Base-by-base conservation (phyloP, 2,329 filamentous ascomycete species). In the Penicillium sp. region DNA sequence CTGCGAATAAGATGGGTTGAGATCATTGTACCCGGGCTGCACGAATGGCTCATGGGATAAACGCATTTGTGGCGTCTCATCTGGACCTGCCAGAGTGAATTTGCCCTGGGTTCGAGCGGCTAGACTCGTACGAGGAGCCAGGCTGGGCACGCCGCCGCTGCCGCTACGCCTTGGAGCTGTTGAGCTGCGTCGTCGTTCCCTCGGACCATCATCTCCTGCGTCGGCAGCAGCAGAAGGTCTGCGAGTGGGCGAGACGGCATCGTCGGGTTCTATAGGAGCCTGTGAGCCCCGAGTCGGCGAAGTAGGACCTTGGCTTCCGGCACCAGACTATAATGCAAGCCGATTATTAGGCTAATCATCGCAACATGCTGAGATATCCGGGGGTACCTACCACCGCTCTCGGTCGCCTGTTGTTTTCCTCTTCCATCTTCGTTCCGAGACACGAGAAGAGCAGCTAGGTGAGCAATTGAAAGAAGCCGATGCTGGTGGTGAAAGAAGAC, bases 1-100 rank as follows among this genome's bases (percentile, higher is more conserved):
- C 37, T 75, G 70, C 20, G 74, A 73, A 41, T 76, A 76, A 18
- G 71, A 67, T 2, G 74, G 74, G 35, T 77, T 77, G 3, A 77
- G 59, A 8, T 72, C 63, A 8, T 64, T 61, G 44, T 77, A 76
- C 2, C 71, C 71, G n/a, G 72, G 71, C 25, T 74, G 69, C n/a
- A 76, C 66, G 26, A 69, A 70, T 1, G 68, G 64, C 38, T 69
- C 63, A 23, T 71, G 67, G 2, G 61, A 51, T 29, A 48, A 36
- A 1, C 50, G 48, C 27, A 61, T 17, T 31, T 61, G 58, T 1
- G 56, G 38, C 1, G 52, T 59, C 13, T 60, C 57, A 1, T 62
- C 58, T 2, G 59, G 56, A 0, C 59, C 60, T 5, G 51, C 60
- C 14, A 61, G 41, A 1, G 59, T 61, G 39, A 61, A 62, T 9